Conservation (phyloP, 352 stramenopile genomes). For the Globisporangium okanoganense region DNA sequence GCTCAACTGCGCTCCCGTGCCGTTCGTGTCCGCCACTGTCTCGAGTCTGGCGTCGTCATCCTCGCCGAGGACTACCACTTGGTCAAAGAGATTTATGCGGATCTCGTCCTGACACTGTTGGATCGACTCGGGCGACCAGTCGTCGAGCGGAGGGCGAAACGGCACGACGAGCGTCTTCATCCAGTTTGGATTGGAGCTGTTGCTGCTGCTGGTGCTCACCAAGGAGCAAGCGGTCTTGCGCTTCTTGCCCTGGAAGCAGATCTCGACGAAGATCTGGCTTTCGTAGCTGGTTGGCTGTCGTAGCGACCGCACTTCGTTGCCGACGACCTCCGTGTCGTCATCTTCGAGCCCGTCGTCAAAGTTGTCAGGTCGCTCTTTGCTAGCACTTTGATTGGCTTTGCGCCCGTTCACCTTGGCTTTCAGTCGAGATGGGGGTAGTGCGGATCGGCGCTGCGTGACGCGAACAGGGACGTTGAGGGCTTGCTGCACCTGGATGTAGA, state of each 20-base stretch:
- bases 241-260: slow-evolving; percentile 79
- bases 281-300: slow-evolving; percentile 12
- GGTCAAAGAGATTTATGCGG: slow-evolving; percentile 87
- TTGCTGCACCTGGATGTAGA: slow-evolving; percentile 85
- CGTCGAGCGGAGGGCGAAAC: slow-evolving; percentile 76
- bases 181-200: slow-evolving; percentile 70
- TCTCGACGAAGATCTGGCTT: slow-evolving; percentile 74
- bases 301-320: not conserved
- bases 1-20: slow-evolving; percentile 31
- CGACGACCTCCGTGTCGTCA: not conserved
- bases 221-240: slow-evolving; percentile 53
- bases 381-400: not conserved
- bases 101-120: slow-evolving; percentile 73
- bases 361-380: not conserved
- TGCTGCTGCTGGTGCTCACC: slow-evolving; percentile 23
- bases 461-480: slow-evolving; percentile 72
- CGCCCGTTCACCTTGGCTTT: not conserved
- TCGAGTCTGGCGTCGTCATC: slow-evolving; percentile 32
- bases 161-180: slow-evolving; percentile 91
- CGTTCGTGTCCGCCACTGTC: slow-evolving; percentile 13
- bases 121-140: slow-evolving; percentile 78
- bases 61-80: slow-evolving; percentile 42
- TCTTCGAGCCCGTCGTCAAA: slow-evolving; percentile 1
- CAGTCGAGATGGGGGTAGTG: slow-evolving; percentile 3
- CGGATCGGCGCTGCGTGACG: slow-evolving; percentile 19